Base-by-base conservation (phyloP, 495 filamentous ascomycete genomes). In the Cenococcum geophilum region DNA sequence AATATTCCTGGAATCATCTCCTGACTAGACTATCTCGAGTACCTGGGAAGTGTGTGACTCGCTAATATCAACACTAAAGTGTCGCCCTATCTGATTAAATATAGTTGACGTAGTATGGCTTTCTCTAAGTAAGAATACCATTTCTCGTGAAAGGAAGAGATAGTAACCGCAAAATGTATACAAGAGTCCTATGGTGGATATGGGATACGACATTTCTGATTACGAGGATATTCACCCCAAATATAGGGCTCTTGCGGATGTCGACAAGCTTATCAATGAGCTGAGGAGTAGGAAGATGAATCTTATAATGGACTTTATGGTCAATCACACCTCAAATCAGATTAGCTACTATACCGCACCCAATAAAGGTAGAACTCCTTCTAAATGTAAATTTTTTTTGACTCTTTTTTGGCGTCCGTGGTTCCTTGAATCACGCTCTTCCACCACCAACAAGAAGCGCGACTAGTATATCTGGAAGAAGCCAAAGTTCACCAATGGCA, bases 381-480 rank as follows among this genome's bases (percentile, higher is more conserved):
- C 21, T 53, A 6, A 27, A 12, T 20, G 21, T 2, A 1, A 18
- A 1, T 8, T 25, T 27, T 25, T 27, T 22, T 49, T 60, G 21
- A 52, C 58, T 23, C 2, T 1, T 5, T 18, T 50, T 6, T 34
- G 57, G 64, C 71, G 71, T 43, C 35, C 37, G 48, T 71, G 69
- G 69, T 73, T 73, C 55, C 54, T 52, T 34, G 69, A 70, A 36
- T 70, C 69, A 9, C 58, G 65, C 34, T 63, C 63, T 10, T 70
- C 67, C 1, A 71, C 62, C 61, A 49, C 35, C 10, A 71, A 61
- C 55, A 51, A 59, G 16, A 60, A 69, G 21, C 56, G 66, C n/a
- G 71, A 74, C 61, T 74, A 68, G 67, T 73, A 73, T 55, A 72
- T 72, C 52, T 75, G 71, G 71, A 47, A 60, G 11, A 56, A 62